Evolutionary conservation across 164 flowering plant genomes (phyloP), one percentile per base, ranked within the genome.

Genomic region (Chloranthus sessilifolius): DNA sequence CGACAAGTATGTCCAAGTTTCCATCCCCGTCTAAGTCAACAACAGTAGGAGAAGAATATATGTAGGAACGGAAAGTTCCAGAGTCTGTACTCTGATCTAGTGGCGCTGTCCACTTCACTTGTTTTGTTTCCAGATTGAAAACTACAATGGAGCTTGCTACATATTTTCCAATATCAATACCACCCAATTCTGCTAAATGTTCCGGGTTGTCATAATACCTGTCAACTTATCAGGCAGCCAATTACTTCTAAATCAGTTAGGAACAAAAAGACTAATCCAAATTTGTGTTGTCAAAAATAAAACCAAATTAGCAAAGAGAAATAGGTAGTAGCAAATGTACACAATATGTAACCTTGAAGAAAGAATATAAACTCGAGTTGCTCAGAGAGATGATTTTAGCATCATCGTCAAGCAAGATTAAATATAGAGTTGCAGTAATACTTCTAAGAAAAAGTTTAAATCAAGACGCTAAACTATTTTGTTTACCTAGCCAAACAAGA

Each of bases 1-100:
- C 99, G 42, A 94, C 79, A 55, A 94, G 78, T 61, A 94, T 89
- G 73, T 94, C 99, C 78, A 94, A 51, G 35, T 87, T 68, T 55
- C 99, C 97, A 72, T 94, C 97, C 50, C 96, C 96, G 69, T 94
- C 97, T 74, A 94, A 75, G 72, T 94, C 97, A 50, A 73, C 87
- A 50, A 94, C 88, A 35, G 95, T 86, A 45, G 99, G 97, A 58
- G 97, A 83, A 47, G 97, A 87, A 66, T 81, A 87, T 67, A 94
- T 83, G 58, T 81, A 81, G 24, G 95, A 92, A 52, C 91, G 95
- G 55, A 65, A 94, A 7, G 72, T 70, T 43, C 71, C 72, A 40
- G 67, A 50, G 59, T 87, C 92, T 19, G 88, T 83, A 51, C 96
- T 94, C 40, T 79, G 50, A 73, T 94, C 99, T 53, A 94, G 74